Base-by-base conservation (phyloP, 2,329 filamentous ascomycete species). In the Diaporthe sp. region DNA sequence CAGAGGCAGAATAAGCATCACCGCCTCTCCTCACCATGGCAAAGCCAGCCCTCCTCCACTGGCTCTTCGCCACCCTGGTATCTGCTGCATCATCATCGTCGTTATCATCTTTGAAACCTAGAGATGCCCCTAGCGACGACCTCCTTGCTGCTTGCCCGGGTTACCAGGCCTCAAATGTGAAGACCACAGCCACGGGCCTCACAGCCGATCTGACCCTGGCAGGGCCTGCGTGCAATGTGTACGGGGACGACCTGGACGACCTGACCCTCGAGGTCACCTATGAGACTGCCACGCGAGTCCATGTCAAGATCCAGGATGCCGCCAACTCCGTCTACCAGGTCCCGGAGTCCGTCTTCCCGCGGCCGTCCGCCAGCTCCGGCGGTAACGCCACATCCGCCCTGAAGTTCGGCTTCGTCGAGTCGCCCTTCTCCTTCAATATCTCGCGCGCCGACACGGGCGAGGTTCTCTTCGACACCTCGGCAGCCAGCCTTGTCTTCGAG, bases 241-340 rank as follows among this genome's bases (percentile, higher is more conserved):
- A 94, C 77, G 93, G 93, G 0, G 92, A 87, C 1, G 93, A 95
- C 81, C 84, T 95, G 71, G 87, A 91, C 12, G 87, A 87, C 2
- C 84, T 95, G 74, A 87, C 88, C 61, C 83, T 95, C 70, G 89
- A 89, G 39, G 91, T 95, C 39, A 90, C 91, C 57, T 93, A 93
- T 78, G 91, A 94, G 79, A 89, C 90, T 93, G 92, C 91, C 60
- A 86, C 89, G 31, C 92, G 93, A n/a, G 88, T 95, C 4, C 94
- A 95, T 80, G 91, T 95, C 80, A 90, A 93, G 79, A 94, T 95
- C 74, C 91, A 92, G 77, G 94, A 96, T 82, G 87, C 89, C 8
- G 89, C 86, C n/a, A 88, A 93, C 77, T 88, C 91, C 39, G 92
- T 94, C 62, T 96, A 94, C 80, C 94, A 96, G 81, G 90, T 96